These are phyloP conservation scores for Pseudocercospora cruenta DNA, from an alignment of 2,329 filamentous ascomycete species.

Conservation along the genomic window DNA sequence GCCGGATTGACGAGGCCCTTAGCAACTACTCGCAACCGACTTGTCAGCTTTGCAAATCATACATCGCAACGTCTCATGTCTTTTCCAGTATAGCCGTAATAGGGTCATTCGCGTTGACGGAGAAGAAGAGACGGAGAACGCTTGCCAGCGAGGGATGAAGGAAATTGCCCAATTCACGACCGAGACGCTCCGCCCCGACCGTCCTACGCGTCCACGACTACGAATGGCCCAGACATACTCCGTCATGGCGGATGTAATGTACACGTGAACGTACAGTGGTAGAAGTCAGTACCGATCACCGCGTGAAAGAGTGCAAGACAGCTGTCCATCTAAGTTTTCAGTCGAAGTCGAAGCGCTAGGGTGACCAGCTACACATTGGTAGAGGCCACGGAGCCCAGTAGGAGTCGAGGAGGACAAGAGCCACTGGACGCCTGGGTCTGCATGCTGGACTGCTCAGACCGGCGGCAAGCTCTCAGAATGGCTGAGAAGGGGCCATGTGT, in stretches of 20 bases:
- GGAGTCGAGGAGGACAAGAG: background rate
- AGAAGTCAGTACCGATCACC: background rate
- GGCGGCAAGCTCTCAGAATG: no score
- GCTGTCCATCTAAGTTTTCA: background rate
- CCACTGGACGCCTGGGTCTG: no score
- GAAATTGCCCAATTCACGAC: background rate
- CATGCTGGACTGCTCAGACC: background rate
- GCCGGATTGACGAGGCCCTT: background rate
- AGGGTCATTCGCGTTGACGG: background rate
- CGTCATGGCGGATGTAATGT: background rate
- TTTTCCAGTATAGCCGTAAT: background rate
- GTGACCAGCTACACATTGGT: no score
- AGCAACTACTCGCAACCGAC: background rate
- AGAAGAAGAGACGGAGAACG: background rate
- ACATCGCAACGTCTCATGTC: background rate
- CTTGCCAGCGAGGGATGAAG: background rate
- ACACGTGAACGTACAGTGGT: background rate
- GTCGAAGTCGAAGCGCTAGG: background rate
- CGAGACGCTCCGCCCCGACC: background rate
- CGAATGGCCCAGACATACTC: background rate
- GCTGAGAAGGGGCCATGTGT: no score
- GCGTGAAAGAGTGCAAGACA: background rate
- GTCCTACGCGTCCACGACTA: background rate
- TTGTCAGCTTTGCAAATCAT: background rate
- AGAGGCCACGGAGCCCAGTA: no score